Conservation (phyloP, 352 stramenopile genomes). For the Phytophthora brassicae region DNA sequence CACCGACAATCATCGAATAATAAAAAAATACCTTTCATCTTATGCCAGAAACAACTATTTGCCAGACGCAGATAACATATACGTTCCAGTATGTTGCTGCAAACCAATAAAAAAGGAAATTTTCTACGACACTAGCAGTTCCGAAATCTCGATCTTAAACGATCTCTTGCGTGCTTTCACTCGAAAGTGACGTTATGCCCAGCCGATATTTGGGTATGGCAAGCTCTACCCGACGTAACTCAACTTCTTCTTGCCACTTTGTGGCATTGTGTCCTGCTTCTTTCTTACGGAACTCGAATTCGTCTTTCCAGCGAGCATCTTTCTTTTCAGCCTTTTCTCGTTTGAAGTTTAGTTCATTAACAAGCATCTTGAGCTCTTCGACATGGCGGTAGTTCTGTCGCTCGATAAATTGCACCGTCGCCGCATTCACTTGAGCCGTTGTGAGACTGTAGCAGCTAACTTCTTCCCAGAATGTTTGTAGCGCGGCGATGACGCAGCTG, state of each 20-base stretch:
- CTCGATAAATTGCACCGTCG: slow-evolving; percentile 6
- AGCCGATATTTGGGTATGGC: not conserved
- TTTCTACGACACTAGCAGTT: too few species aligned
- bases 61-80: too few species aligned
- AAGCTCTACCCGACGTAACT: not conserved
- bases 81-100: too few species aligned
- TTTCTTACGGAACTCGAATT: not conserved
- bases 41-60: not conserved
- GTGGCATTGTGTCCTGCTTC: not conserved
- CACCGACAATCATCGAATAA: slow-evolving; percentile 6
- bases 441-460: not conserved
- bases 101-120: too few species aligned
- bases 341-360: not conserved
- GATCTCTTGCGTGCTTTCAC: not conserved
- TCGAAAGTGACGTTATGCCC: not conserved
- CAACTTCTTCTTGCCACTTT: not conserved
- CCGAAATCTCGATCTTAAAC: not conserved
- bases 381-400: not conserved
- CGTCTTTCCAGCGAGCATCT: not conserved
- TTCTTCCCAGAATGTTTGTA: not conserved
- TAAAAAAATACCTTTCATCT: slow-evolving; percentile 4
- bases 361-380: not conserved
- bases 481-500: not conserved
- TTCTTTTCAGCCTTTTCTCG: not conserved
- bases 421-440: slow-evolving; percentile 4